Base-by-base conservation (phyloP, 768 basidiomycete species). In the Macrolepiota albuminosa region DNA sequence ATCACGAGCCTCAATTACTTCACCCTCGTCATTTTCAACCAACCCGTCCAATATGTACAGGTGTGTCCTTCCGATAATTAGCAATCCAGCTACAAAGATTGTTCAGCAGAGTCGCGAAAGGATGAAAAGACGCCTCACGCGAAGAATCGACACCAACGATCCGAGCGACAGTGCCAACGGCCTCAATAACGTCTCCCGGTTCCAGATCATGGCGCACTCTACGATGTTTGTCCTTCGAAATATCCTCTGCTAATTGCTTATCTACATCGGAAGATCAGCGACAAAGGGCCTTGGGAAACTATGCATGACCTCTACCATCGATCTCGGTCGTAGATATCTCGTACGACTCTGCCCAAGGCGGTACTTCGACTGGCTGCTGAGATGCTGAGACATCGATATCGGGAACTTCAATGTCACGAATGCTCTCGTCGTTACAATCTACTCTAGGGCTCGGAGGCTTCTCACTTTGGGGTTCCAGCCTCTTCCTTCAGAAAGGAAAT, bases 111-210 rank as follows among this genome's bases (percentile, higher is more conserved):
- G 42, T 29, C 8, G 59, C 40, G 3, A 54, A 29, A 51, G 51
- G 48, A 33, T 48, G 14, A 11, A 39, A 26, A 31, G 31, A 36
- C 56, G n/a, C 77, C 89, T 69, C 63, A 95, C 94, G 93, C 61
- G 88, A 93, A 16, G 93, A 92, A 71, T 97, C 95, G 4, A 98
- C 92, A 1, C 95, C 95, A 14, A 85, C 86, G 52, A 97, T 85
- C 13, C 93, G 84, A 6, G 92, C 91, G 50, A 95, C 91, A 11
- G 95, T 98, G 55, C 82, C 82, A 7, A 91, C 85, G 14, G 86
- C 91, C 63, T 95, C 91, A 39, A 98, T 91, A 8, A 94, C 82
- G 70, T 98, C 95, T 4, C 92, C 91, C 26, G 91, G 85, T 68
- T 95, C 91, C 29, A 96, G 78, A 60, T 94, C 88, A 66, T 93